Percentiles rank a stretch among this genome's conserved stretches.
Conservation (phyloP, 2,329 filamentous ascomycete species). For the Fusarium verrucosum region DNA sequence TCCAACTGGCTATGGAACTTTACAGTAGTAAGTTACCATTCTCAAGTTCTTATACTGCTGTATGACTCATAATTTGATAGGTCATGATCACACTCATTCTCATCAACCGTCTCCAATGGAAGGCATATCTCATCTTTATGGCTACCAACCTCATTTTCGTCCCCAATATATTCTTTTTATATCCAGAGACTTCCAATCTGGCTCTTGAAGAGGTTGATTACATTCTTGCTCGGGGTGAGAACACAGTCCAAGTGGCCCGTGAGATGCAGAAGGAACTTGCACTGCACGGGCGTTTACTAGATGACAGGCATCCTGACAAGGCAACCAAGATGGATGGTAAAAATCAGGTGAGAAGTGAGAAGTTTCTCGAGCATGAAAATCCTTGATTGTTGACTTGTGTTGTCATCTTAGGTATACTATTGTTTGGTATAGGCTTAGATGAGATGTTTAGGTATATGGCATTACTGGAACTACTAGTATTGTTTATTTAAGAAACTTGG, state of each 20-base stretch:
- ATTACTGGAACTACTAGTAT: too few relatives aligned
- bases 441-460: too few relatives aligned
- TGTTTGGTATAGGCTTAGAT: too few relatives aligned
- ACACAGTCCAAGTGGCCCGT: not conserved
- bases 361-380: not conserved
- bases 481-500: too few relatives aligned
- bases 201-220: slow-evolving; percentile 14
- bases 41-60: too few relatives aligned
- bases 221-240: slow-evolving; percentile 17
- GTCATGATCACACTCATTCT: slow-evolving; percentile 59
- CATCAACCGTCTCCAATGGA: slow-evolving; percentile 18
- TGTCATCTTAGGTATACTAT: too few relatives aligned
- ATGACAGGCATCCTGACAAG: not conserved
- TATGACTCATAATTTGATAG: slow-evolving; percentile 28
- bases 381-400: too few relatives aligned
- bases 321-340: rapidly evolving
- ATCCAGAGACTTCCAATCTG: slow-evolving; percentile 7
- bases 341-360: not conserved
- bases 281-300: not conserved
- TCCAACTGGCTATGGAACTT: slow-evolving; percentile 23
- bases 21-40: not conserved
- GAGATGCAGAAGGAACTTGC: slow-evolving; percentile 19
- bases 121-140: slow-evolving; percentile 17
- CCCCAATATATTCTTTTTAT: not conserved
- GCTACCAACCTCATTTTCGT: slow-evolving; percentile 17